These are phyloP conservation scores for Paraconiothyrium brasiliense DNA, from an alignment of 2,329 filamentous ascomycete genomes.

Conservation along the genomic window DNA sequence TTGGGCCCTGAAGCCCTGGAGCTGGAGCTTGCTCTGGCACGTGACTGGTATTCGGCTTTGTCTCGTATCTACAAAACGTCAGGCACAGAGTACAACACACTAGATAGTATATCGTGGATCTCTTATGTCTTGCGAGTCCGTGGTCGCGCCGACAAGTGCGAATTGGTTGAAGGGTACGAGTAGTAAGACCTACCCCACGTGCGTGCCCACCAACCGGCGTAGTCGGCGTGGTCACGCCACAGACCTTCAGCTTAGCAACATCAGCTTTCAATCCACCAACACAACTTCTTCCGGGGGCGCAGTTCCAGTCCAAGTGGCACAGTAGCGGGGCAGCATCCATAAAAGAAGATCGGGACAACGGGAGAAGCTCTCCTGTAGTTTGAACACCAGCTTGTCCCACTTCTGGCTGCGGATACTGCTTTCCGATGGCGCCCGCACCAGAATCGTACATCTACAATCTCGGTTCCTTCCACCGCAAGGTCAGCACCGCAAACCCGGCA, in stretches of 20 bases:
- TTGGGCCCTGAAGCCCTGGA: too few species aligned
- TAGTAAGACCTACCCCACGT: not conserved
- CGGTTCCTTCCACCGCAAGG: slow-evolving; percentile 64
- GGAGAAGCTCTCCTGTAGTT: not conserved
- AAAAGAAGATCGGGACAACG: not conserved
- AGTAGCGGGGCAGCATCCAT: not conserved
- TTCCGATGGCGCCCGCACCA: slow-evolving; percentile 10
- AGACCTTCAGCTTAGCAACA: not conserved
- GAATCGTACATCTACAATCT: slow-evolving; percentile 61
- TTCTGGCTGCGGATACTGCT: not conserved
- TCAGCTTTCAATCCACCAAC: not conserved
- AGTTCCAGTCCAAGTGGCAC: not conserved
- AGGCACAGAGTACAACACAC: too few species aligned
- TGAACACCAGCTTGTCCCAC: not conserved
- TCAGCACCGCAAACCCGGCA: slow-evolving; percentile 62
- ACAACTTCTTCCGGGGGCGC: not conserved
- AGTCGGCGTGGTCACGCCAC: slow-evolving; percentile 1
- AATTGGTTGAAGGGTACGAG: too few species aligned
- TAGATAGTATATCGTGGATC: too few species aligned
- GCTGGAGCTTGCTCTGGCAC: too few species aligned
- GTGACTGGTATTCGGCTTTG: too few species aligned
- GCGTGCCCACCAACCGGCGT: not conserved
- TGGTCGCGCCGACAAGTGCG: too few species aligned
- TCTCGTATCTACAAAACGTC: too few species aligned
- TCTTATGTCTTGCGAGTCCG: too few species aligned